A percentile compares a stretch with the other conserved stretches of the same genome.
Evolutionary conservation across 1,284 basidiomycete species (phyloP).

Genomic region (Malassezia equina): DNA sequence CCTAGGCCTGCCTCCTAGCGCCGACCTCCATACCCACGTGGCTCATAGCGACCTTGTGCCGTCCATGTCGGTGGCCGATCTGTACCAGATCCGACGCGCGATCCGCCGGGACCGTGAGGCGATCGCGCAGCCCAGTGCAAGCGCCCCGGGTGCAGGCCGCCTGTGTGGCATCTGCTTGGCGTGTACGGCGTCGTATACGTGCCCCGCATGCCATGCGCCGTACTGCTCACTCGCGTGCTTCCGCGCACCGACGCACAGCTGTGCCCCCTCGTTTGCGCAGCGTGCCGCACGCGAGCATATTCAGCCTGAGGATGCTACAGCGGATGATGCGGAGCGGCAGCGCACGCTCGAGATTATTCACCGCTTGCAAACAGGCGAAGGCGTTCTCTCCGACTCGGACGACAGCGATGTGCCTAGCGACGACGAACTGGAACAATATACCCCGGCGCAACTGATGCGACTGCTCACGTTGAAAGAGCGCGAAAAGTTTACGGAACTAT

Average conservation of each 20-base stretch:
- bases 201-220: slow-evolving; percentile 34
- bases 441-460: slow-evolving; percentile 21
- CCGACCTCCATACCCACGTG: not conserved
- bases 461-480: slow-evolving; percentile 24
- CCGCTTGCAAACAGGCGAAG: slow-evolving; percentile 10
- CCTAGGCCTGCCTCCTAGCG: no score
- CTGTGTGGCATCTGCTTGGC: slow-evolving; percentile 34
- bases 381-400: not conserved
- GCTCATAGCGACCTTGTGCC: not conserved
- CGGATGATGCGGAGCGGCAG: slow-evolving; percentile 13
- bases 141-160: slow-evolving; percentile 10
- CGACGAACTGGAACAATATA: slow-evolving; percentile 9
- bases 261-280: slow-evolving; percentile 22
- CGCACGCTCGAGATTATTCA: not conserved
- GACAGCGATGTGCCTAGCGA: slow-evolving; percentile 9
- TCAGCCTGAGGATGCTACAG: slow-evolving; percentile 1
- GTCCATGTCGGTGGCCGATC: slow-evolving; percentile 25
- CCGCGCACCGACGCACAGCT: slow-evolving; percentile 22
- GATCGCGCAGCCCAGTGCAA: slow-evolving; percentile 16
- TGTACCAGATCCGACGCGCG: slow-evolving; percentile 31
- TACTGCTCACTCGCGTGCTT: slow-evolving; percentile 38
- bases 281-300: slow-evolving; percentile 7
- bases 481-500: slow-evolving; percentile 18
- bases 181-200: slow-evolving; percentile 25
- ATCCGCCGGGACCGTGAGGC: slow-evolving; percentile 21